These are phyloP conservation scores for Leccinum ochraceum DNA, from an alignment of 768 basidiomycete species.

Conservation along the genomic window DNA sequence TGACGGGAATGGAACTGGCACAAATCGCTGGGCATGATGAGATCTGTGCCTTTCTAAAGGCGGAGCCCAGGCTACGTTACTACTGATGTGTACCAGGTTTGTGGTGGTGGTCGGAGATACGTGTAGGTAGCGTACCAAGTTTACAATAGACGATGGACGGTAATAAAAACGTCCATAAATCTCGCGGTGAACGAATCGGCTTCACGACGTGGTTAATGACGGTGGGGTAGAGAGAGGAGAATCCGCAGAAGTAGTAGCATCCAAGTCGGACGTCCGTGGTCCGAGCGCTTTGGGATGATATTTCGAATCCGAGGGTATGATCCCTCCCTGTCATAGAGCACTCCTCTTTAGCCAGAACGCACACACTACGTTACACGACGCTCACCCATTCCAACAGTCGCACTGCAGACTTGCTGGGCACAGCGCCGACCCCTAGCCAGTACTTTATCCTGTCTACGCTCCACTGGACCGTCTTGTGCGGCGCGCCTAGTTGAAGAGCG, in stretches of 20 bases:
- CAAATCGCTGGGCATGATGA: slow-evolving; percentile 55
- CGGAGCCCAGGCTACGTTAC: slow-evolving; percentile 14
- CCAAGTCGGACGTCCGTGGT: slow-evolving; percentile 9
- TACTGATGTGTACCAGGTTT: slow-evolving; percentile 13
- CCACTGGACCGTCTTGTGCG: slow-evolving; percentile 82
- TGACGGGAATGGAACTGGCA: slow-evolving; percentile 63
- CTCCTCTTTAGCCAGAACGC: neutral
- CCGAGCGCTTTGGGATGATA: slow-evolving; percentile 46
- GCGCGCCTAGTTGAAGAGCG: slow-evolving; percentile 47
- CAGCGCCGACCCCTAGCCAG: slow-evolving; percentile 86
- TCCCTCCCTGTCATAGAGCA: slow-evolving; percentile 50
- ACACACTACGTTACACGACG: slow-evolving; percentile 1
- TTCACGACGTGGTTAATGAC: slow-evolving; percentile 6
- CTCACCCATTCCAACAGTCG: slow-evolving; percentile 74
- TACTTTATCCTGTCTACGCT: slow-evolving; percentile 87
- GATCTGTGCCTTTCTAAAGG: slow-evolving; percentile 40
- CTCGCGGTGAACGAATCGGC: neutral
- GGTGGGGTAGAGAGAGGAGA: neutral
- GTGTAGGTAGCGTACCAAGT: slow-evolving; percentile 5
- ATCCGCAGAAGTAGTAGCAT: neutral
- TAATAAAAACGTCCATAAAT: neutral
- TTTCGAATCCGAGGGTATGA: slow-evolving; percentile 57
- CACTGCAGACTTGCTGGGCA: slow-evolving; percentile 76
- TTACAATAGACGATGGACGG: neutral
- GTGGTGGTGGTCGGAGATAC: slow-evolving; percentile 5